Conservation (phyloP, 129 eudicot species). For the Solidago caesia region DNA sequence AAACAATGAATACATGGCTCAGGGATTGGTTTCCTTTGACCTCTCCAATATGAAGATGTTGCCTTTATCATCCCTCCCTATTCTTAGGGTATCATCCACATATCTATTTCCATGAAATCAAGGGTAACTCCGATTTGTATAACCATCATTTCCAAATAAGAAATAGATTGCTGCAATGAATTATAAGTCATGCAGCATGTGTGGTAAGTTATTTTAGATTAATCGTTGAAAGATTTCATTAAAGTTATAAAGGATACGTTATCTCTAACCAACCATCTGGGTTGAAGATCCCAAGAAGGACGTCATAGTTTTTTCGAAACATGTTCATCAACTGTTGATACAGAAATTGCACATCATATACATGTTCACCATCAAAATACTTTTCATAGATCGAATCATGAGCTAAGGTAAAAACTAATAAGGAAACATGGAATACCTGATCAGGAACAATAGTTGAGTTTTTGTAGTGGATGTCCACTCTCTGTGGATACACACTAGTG, state of each 20-base stretch:
- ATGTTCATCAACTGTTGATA: conserved; percentile 71
- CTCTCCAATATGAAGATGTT: conserved; percentile 85
- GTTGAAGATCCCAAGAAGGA: conserved; percentile 77
- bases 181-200: background rate
- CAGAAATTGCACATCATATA: background rate
- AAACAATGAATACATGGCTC: background rate
- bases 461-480: conserved; percentile 68
- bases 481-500: conserved; percentile 33
- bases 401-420: background rate
- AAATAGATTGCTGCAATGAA: background rate
- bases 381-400: background rate
- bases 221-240: background rate
- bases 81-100: conserved; percentile 70
- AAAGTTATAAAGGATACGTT: conserved; percentile 60
- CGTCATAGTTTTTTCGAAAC: conserved; percentile 75
- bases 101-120: conserved; percentile 49
- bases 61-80: conserved; percentile 94
- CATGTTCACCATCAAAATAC: background rate
- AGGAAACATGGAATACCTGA: conserved; percentile 43
- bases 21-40: conserved; percentile 31
- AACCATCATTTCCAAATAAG: background rate
- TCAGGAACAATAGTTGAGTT: conserved; percentile 69
- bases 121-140: conserved; percentile 2
- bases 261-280: conserved; percentile 99
- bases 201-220: background rate